These are phyloP conservation scores for Candida mesenterica DNA, from an alignment of 1,139 yeast species.

Conservation along the genomic window DNA sequence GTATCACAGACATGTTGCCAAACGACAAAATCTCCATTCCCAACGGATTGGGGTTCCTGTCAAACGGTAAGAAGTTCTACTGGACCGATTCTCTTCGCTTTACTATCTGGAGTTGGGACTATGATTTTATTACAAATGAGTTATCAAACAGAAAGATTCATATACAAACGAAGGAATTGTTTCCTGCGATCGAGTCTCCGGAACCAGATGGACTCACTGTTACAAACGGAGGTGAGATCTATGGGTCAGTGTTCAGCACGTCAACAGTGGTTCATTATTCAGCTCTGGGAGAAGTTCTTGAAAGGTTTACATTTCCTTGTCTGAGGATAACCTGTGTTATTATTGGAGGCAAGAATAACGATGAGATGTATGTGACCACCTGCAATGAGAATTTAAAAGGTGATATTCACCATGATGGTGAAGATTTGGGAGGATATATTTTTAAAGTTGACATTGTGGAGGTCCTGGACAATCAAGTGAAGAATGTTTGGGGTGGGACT, in stretches of 20 bases:
- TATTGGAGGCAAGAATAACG: conserved; percentile 60
- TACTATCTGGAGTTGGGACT: conserved; percentile 62
- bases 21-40: conserved; percentile 47
- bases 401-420: conserved; percentile 27
- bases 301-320: conserved; percentile 52
- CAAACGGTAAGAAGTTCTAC: conserved; percentile 50
- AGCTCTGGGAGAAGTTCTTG: conserved; percentile 50
- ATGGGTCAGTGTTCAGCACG: conserved; percentile 68
- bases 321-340: conserved; percentile 65
- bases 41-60: conserved; percentile 78
- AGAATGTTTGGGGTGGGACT: conserved; percentile 31
- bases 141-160: conserved; percentile 44
- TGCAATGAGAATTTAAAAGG: conserved; percentile 53
- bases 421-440: conserved; percentile 49
- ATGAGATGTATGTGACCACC: conserved; percentile 66
- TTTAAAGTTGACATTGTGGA: conserved; percentile 25
- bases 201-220: conserved; percentile 85
- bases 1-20: conserved; percentile 29
- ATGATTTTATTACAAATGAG: conserved; percentile 45
- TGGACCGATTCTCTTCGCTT: conserved; percentile 71
- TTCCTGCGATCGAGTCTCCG: conserved; percentile 32
- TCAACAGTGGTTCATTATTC: conserved; percentile 51
- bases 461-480: conserved; percentile 24
- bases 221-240: conserved; percentile 61
- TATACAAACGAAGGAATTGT: conserved; percentile 38